Conservation (phyloP, 2,329 filamentous ascomycete species). For the Scedosporium dehoogii region DNA sequence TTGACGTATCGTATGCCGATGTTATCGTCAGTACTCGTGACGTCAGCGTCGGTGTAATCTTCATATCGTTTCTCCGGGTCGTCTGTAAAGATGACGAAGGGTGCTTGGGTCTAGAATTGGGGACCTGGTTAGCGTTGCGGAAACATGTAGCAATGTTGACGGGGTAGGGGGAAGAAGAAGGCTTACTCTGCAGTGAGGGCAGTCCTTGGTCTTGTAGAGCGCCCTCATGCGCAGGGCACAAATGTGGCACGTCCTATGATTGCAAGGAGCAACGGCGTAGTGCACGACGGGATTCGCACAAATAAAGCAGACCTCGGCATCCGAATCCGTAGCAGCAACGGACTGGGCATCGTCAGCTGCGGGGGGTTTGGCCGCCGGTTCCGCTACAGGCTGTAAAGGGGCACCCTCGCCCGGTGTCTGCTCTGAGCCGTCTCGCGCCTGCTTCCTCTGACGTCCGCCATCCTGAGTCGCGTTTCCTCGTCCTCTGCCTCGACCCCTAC, state of each 20-base stretch:
- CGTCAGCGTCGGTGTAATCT: constrained; percentile 66
- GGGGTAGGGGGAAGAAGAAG: neutral
- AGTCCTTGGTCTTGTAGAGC: constrained; percentile 91
- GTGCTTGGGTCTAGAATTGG: constrained; percentile 46
- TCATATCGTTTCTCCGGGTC: constrained; percentile 72
- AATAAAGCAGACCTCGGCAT: constrained; percentile 90
- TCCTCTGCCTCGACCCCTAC: constrained; percentile 26
- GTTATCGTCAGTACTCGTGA: constrained; percentile 70
- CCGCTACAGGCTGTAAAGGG: neutral
- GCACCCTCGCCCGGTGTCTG: neutral
- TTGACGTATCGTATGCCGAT: constrained; percentile 89
- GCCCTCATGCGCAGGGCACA: constrained; percentile 85
- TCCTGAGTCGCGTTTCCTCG: constrained; percentile 23
- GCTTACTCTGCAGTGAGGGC: constrained; percentile 83
- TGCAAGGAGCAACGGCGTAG: constrained; percentile 83
- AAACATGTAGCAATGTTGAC: constrained; percentile 12
- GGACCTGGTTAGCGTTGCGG: neutral
- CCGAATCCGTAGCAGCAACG: constrained; percentile 34
- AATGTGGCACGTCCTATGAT: constrained; percentile 94
- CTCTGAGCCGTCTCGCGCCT: neutral
- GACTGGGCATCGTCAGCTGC: constrained; percentile 7
- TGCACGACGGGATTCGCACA: constrained; percentile 86
- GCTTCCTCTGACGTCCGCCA: constrained; percentile 20
- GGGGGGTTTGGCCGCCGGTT: constrained; percentile 6
- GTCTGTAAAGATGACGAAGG: constrained; percentile 87